phyloP scores from a whole-genome alignment of 768 basidiomycete genomes.

The Clavulina sp. region DNA sequence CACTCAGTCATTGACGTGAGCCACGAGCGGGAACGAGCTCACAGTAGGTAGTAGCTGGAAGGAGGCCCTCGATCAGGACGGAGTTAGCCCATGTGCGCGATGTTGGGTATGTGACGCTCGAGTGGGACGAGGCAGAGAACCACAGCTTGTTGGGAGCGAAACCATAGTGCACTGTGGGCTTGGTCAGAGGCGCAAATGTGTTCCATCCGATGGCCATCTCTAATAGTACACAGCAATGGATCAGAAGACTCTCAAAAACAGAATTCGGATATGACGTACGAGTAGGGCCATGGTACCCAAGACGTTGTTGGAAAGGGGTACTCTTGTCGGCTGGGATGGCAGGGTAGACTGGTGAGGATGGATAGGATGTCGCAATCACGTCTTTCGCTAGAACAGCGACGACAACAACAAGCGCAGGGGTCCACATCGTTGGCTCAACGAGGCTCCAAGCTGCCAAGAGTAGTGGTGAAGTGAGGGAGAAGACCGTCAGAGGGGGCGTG shows the following conservation, averaged over 20 bases:
- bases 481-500: no score
- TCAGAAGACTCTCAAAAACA: neutral
- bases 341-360: no score
- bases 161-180: neutral
- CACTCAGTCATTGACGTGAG: neutral
- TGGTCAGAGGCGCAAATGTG: neutral
- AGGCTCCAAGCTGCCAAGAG: no score
- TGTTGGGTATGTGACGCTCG: neutral
- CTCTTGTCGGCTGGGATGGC: neutral
- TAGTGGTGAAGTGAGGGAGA: no score
- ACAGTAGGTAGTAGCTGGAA: neutral
- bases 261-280: neutral
- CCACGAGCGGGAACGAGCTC: neutral
- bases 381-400: no score
- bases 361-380: no score
- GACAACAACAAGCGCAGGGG: no score
- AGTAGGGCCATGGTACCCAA: neutral
- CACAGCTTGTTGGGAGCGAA: neutral
- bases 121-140: neutral
- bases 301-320: neutral
- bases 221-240: neutral
- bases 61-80: neutral
- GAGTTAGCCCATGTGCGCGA: neutral
- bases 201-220: neutral
- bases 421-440: no score